Conservation (phyloP, 164 flowering plant species). For the Dillenia suffruticosa region DNA sequence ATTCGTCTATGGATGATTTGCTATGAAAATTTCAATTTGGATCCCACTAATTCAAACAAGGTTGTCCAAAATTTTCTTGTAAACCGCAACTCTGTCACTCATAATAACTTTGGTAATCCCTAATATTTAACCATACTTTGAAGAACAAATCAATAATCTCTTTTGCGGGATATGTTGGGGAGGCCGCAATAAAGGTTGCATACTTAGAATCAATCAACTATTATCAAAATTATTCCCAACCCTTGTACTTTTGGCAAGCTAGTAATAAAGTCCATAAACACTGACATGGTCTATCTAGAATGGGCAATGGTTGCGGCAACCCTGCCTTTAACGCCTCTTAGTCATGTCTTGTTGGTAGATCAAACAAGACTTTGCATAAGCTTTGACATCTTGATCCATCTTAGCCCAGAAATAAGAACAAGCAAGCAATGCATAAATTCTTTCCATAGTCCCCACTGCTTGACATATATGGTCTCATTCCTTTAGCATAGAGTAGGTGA, state of each 20-base stretch:
- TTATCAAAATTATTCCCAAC: background rate
- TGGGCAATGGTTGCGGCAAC: slow-evolving; percentile 15
- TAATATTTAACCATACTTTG: background rate
- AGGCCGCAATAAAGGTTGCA: background rate
- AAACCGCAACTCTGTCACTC: background rate
- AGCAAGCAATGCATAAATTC: slow-evolving; percentile 9
- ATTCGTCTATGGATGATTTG: slow-evolving; percentile 2
- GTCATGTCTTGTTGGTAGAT: slow-evolving; percentile 14
- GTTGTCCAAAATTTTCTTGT: background rate
- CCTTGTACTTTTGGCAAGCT: slow-evolving; percentile 5
- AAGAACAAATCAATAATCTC: background rate
- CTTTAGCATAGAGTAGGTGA: slow-evolving; percentile 8
- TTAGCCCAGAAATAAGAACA: slow-evolving; percentile 9
- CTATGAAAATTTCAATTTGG: background rate
- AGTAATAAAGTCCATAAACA: slow-evolving; percentile 11
- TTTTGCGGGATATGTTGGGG: background rate
- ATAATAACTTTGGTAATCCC: background rate
- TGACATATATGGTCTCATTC: slow-evolving; percentile 1
- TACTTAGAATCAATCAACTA: slow-evolving; percentile 9
- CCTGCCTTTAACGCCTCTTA: slow-evolving; percentile 4
- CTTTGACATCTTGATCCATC: slow-evolving; percentile 13
- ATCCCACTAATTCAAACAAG: background rate
- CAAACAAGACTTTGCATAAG: slow-evolving; percentile 10
- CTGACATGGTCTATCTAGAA: background rate
- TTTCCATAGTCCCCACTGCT: slow-evolving; percentile 1